Conservation (phyloP, 2,329 filamentous ascomycete species). For the Onygenales sp. region DNA sequence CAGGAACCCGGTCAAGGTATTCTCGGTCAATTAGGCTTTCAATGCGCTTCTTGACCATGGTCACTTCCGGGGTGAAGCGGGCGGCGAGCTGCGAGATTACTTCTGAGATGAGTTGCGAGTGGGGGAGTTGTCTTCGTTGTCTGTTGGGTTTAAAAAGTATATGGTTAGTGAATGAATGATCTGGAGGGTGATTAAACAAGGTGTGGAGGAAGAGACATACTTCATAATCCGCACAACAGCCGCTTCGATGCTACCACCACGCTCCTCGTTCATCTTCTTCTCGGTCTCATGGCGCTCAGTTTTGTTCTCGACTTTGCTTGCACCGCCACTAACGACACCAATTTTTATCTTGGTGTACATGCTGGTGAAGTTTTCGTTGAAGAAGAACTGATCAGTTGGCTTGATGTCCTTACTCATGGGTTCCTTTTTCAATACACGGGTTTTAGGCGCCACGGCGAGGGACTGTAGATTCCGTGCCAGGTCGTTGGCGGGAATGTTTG, state of each 20-base stretch:
- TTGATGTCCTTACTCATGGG: constrained; percentile 71
- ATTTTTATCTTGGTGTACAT: constrained; percentile 84
- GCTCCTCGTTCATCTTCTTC: constrained; percentile 41
- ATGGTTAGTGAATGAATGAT: not conserved
- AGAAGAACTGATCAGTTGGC: constrained; percentile 65
- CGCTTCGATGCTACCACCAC: constrained; percentile 41
- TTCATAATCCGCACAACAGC: constrained; percentile 47
- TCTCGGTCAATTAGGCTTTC: constrained; percentile 46
- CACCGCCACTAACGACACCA: constrained; percentile 63
- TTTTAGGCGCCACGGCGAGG: constrained; percentile 74
- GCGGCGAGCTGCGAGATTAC: constrained; percentile 39
- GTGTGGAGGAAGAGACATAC: constrained; percentile 19
- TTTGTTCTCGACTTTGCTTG: constrained; percentile 74
- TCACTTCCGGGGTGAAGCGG: constrained; percentile 42
- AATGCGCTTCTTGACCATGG: constrained; percentile 45
- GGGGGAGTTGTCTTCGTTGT: constrained; percentile 39
- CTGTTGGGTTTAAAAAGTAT: constrained; percentile 15
- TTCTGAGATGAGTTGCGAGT: constrained; percentile 42
- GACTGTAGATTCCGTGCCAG: constrained; percentile 71
- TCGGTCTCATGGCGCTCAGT: constrained; percentile 46
- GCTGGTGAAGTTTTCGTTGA: constrained; percentile 73
- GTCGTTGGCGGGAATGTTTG: constrained; percentile 66
- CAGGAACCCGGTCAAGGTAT: constrained; percentile 38
- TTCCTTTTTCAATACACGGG: constrained; percentile 68
- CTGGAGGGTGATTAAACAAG: not conserved